Conservation (phyloP, 306 rosid genomes). For the Quercus rubra region DNA sequence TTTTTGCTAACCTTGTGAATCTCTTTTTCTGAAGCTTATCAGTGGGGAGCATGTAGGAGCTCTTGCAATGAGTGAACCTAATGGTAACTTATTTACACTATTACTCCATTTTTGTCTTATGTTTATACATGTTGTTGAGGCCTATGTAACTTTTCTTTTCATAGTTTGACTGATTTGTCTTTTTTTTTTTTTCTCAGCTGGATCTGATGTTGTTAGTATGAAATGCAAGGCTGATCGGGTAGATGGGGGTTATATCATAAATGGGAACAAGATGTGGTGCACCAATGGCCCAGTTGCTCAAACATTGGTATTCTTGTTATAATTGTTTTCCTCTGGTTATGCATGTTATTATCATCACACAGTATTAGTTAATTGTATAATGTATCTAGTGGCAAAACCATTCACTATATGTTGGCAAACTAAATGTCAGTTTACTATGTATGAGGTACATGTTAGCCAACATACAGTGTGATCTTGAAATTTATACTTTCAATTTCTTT, state of each 20-base stretch:
- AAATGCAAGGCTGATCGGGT: slow-evolving; percentile 91
- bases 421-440: not conserved
- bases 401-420: not conserved
- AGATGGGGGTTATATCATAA: slow-evolving; percentile 75
- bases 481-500: not conserved
- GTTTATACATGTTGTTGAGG: slow-evolving; percentile 15
- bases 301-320: slow-evolving; percentile 57
- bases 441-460: not conserved
- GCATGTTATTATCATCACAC: not conserved
- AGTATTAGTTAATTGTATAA: not conserved
- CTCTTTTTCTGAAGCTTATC: slow-evolving; percentile 62
- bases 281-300: slow-evolving; percentile 94
- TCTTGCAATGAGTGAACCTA: slow-evolving; percentile 97
- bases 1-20: slow-evolving; percentile 25
- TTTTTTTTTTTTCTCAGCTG: slow-evolving; percentile 53
- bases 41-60: slow-evolving; percentile 98
- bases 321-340: not conserved
- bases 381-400: not conserved
- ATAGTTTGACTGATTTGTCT: slow-evolving; percentile 5
- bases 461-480: not conserved
- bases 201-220: slow-evolving; percentile 99
- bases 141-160: slow-evolving; percentile 2
- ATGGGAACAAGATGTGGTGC: slow-evolving; percentile 99
- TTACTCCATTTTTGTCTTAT: slow-evolving; percentile 9
- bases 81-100: slow-evolving; percentile 48